Base-by-base conservation (phyloP, 1,139 yeast species). In the Saccharomyces hybrid region DNA sequence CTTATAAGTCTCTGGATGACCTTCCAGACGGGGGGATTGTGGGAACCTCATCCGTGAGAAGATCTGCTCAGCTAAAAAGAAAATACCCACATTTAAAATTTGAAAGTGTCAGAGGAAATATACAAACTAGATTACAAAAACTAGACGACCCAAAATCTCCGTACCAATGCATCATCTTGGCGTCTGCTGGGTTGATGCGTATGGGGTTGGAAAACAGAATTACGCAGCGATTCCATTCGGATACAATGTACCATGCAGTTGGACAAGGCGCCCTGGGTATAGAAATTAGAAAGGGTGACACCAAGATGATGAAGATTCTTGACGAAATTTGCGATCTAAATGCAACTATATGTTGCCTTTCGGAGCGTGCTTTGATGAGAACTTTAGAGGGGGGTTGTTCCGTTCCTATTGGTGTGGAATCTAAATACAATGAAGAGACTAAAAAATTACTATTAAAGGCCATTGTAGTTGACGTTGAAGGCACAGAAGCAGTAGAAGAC, bases 211-310 rank as follows among this genome's bases (percentile, higher is more conserved):
- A 80, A 29, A 72, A 81, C 58, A 78, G 98, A 70, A 90, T 93
- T 65, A 81, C 89, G 14, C 71, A 73, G 61, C 76, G 83, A 46
- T 76, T 93, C 59, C 83, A 85, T 59, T 79, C 83, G n/a, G 88
- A 89, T 42, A 89, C 85, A 56, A 88, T 93, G 96, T 88, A 84
- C 69, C 88, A 93, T 68, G 96, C 99, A 0, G 97, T 93, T 46
- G 99, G 99, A 16, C 99, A 93, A 74, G 99, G 99, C 59, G 98
- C 98, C 0, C 74, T 93, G 53, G 99, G 98, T 23, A 76, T 93
- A 44, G 99, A 93, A 72, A 88, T 91, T 61, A 80, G 95, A 64
- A 79, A 79, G 55, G 81, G 78, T 54, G 96, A 95, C 68, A 69
- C 71, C 7, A 71, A 74, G 52, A 79, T 86, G 68, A 75, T 76